Evolutionary conservation across 2,329 filamentous ascomycete species (phyloP).

Genomic region (Escovopsis weberi): DNA sequence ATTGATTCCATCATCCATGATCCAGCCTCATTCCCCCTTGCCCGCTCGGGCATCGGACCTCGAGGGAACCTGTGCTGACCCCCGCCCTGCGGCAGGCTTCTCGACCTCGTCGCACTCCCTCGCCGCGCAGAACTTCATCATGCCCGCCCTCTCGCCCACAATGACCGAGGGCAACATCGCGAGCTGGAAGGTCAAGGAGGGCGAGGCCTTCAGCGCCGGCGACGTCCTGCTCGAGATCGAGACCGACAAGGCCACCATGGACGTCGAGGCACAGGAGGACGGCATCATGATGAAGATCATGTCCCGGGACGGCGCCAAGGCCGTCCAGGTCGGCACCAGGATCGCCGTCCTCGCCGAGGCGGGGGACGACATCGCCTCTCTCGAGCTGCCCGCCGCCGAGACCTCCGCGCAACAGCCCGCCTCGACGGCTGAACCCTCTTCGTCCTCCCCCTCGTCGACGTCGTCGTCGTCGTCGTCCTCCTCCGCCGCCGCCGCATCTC

Average conservation of each 20-base stretch:
- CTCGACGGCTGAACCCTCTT: conserved; percentile 9
- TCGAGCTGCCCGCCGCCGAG: conserved; percentile 52
- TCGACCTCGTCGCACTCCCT: conserved; percentile 45
- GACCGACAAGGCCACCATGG: conserved; percentile 90
- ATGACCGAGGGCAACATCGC: conserved; percentile 91
- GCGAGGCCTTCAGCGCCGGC: conserved; percentile 65
- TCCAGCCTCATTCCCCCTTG: no score
- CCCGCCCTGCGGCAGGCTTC: no score
- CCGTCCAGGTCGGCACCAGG: conserved; percentile 60
- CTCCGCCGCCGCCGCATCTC: conserved; percentile 30
- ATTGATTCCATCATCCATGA: background rate
- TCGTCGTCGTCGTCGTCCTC: conserved; percentile 8
- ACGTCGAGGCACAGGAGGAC: conserved; percentile 85
- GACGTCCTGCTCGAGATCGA: conserved; percentile 87
- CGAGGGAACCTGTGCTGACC: no score
- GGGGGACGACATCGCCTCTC: conserved; percentile 60
- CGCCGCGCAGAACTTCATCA: conserved; percentile 75
- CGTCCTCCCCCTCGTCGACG: conserved; percentile 16
- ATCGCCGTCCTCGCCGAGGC: conserved; percentile 74
- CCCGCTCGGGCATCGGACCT: no score
- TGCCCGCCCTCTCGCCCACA: conserved; percentile 82
- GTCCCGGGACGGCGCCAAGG: conserved; percentile 58
- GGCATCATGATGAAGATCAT: conserved; percentile 76
- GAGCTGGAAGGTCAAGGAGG: conserved; percentile 75
- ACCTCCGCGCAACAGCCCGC: conserved; percentile 23